Evolutionary conservation across 106 monocot species (phyloP), one percentile per base, ranked within the genome.

Genomic region (Narthecium ossifragum): DNA sequence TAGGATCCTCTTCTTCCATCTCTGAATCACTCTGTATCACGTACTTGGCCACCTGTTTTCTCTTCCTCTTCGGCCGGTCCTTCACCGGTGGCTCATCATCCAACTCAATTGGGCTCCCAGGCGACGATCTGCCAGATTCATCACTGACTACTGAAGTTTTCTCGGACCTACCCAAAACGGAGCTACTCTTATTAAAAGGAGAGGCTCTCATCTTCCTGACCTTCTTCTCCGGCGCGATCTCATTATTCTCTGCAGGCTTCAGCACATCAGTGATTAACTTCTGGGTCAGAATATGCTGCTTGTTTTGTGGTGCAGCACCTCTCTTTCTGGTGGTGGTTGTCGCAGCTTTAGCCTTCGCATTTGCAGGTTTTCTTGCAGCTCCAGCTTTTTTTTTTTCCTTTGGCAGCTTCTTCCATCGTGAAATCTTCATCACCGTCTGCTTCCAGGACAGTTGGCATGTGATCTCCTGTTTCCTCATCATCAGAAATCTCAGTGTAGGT

Each of bases 181-280:
- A 79, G 0, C 86, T 78, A 24, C 90, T 96, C 73, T 96, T 96
- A 58, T 96, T 86, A 73, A 96, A 90, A 1, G 94, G 90, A 11
- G 94, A 96, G 3, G 57, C 66, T 22, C 90, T 80, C 47, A 86
- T 90, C 78, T 80, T 96, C 64, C 94, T 75, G 17, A 90, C 90
- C 64, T 96, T 96, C 66, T 84, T 90, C 55, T 90, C 80, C 3
- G 94, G 94, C 1, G 90, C 90, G 25, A 13, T 47, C 14, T 31
- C 41, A 18, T 27, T 45, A 34, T 64, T 48, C 26, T 67, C 73
- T 2, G 25, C 65, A n/a, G 82, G 76, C 57, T 77, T 83, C 54
- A 76, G 28, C 37, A 77, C 55, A 21, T 75, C 70, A 5, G 66
- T 70, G 21, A 78, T 75, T 17, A 70, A 34, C 38, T 67, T 81